A percentile compares a stretch with the other conserved stretches of the same genome.
phyloP scores from a whole-genome alignment of 106 monocot genomes.

The Dioscorea zingiberensis region DNA sequence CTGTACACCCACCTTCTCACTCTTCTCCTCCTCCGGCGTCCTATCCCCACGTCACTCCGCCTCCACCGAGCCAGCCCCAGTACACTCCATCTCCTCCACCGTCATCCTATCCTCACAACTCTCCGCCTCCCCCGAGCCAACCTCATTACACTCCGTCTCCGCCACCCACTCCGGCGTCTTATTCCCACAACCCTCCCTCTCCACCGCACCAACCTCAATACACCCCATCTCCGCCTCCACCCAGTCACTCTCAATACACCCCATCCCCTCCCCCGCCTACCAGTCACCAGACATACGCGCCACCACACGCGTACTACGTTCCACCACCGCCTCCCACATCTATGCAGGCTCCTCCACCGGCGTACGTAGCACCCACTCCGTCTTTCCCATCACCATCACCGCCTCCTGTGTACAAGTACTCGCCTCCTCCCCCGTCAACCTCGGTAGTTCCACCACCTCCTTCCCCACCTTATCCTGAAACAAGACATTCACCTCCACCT shows the following conservation, averaged over 20 bases:
- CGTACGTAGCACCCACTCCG: neutral
- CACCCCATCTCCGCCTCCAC: neutral
- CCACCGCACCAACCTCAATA: neutral
- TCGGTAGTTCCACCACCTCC: neutral
- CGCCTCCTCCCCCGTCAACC: constrained; percentile 7
- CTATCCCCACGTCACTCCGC: neutral
- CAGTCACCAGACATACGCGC: too few species aligned
- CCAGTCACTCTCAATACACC: neutral
- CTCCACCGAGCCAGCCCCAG: neutral
- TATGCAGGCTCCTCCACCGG: neutral
- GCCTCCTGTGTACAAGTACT: neutral
- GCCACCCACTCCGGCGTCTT: neutral
- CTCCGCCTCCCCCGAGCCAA: neutral
- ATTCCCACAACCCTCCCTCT: neutral
- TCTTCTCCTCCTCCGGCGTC: neutral
- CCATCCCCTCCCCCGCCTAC: too few species aligned
- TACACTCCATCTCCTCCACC: neutral
- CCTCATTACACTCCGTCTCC: neutral
- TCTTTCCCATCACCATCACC: neutral
- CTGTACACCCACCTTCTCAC: neutral
- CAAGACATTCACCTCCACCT: neutral
- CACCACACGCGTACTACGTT: too few species aligned
- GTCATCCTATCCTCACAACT: neutral
- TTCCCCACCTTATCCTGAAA: neutral
- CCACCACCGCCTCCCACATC: neutral